Percentiles rank a stretch among this genome's conserved stretches.
Evolutionary conservation across 23 red algal species (phyloP).

Genomic region (Porphyridium purpureum): DNA sequence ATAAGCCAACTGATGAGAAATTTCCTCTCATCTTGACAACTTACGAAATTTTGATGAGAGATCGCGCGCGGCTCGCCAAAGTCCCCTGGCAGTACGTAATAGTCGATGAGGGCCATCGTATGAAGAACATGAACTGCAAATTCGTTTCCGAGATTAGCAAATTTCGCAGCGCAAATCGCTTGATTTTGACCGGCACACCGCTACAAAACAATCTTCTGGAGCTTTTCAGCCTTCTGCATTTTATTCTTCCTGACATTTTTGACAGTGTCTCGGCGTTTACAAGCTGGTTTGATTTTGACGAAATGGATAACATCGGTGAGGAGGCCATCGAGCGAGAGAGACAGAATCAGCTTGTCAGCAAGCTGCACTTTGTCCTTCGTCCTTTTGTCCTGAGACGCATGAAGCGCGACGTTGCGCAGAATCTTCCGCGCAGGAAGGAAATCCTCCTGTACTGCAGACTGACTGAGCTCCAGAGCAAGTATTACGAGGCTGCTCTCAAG

Average conservation of each 20-base stretch:
- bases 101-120: slow-evolving; percentile 36
- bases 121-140: slow-evolving; percentile 41
- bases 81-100: slow-evolving; percentile 24
- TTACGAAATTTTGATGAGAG: slow-evolving; percentile 35
- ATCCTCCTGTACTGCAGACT: slow-evolving; percentile 11
- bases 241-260: slow-evolving; percentile 34
- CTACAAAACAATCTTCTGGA: slow-evolving; percentile 30
- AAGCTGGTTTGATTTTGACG: slow-evolving; percentile 28
- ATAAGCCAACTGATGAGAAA: not conserved
- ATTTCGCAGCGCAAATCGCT: slow-evolving; percentile 19
- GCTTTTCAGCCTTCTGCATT: slow-evolving; percentile 23
- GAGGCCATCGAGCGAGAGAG: slow-evolving; percentile 11
- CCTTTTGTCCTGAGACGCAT: slow-evolving; percentile 26
- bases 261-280: slow-evolving; percentile 11
- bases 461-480: slow-evolving; percentile 17
- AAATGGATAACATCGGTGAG: slow-evolving; percentile 2
- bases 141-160: slow-evolving; percentile 9
- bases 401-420: slow-evolving; percentile 22
- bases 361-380: slow-evolving; percentile 23
- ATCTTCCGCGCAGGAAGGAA: slow-evolving; percentile 16
- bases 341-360: slow-evolving; percentile 20
- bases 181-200: slow-evolving; percentile 29
- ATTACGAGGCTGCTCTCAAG: slow-evolving; percentile 17
- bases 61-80: slow-evolving; percentile 43
- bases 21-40: slow-evolving; percentile 15